phyloP scores from a whole-genome alignment of 805 yeast species.

The Hanseniaspora vineae region DNA sequence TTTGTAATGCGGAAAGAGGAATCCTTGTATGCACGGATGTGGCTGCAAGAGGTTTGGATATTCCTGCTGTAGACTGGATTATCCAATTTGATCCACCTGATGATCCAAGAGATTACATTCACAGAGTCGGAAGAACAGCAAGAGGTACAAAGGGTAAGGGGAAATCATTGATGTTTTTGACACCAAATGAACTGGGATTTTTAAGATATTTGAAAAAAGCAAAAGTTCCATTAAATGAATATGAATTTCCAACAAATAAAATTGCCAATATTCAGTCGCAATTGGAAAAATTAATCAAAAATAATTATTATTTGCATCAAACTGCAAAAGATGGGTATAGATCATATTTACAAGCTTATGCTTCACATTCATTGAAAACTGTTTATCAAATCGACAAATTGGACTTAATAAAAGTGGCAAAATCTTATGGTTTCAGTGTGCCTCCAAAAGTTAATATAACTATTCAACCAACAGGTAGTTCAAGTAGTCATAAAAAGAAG shows the following conservation, averaged over 20 bases:
- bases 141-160: slow-evolving; percentile 88
- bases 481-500: not conserved
- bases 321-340: slow-evolving; percentile 96
- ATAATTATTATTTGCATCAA: slow-evolving; percentile 89
- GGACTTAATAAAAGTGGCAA: slow-evolving; percentile 89
- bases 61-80: slow-evolving; percentile 98
- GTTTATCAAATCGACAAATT: slow-evolving; percentile 93
- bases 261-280: slow-evolving; percentile 95
- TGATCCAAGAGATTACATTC: slow-evolving; percentile 98
- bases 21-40: slow-evolving; percentile 93
- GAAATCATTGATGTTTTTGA: slow-evolving; percentile 85
- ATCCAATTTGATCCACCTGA: slow-evolving; percentile 99
- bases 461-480: slow-evolving; percentile 25
- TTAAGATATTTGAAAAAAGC: slow-evolving; percentile 90
- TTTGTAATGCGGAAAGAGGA: slow-evolving; percentile 93
- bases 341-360: slow-evolving; percentile 92
- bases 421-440: slow-evolving; percentile 83
- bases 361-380: slow-evolving; percentile 90
- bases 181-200: slow-evolving; percentile 91
- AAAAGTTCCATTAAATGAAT: slow-evolving; percentile 93
- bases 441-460: slow-evolving; percentile 97
- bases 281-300: slow-evolving; percentile 76
- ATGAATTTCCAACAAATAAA: slow-evolving; percentile 87
- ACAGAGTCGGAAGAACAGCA: slow-evolving; percentile 98
- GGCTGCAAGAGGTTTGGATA: slow-evolving; percentile 98